Evolutionary conservation across 192 early-diverging fungal genomes (phyloP), one percentile per base, ranked within the genome.

Genomic region (Backusella parvicylindrica): DNA sequence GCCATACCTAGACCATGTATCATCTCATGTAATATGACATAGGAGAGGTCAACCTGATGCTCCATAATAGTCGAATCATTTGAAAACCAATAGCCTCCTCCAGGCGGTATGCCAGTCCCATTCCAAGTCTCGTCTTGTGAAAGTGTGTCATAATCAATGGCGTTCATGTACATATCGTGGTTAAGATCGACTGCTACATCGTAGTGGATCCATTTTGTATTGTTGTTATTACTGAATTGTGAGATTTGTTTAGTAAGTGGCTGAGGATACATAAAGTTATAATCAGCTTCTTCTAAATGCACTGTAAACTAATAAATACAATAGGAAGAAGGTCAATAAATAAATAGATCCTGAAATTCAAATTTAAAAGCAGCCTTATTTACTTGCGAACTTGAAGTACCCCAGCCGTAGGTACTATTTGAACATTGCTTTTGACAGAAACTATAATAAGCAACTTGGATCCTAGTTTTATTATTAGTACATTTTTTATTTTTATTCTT

Each of bases 221-320:
- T 69, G 15, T 60, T 74, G 28, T 68, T 72, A 26, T 31, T 69
- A 31, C 68, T 74, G 1, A 74, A 69, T 9, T 60, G 70, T 13
- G 21, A 35, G 11, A 82, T 31, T 28, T 82, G 80, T 67, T 78
- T 82, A 3, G 80, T 77, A 32, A 82, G 56, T 36, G 80, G 70
- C 69, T 82, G 80, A 5, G 80, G 80, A 47, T 82, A 78, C 15
- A 78, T 47, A 64, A 75, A 72, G 30, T 82, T 82, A 15, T 68
- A 70, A 35, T 82, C 80, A 11, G 72, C 76, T 47, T 72, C 35
- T 21, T 73, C 37, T 28, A 70, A 74, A 15, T 73, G 76, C 32
- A 82, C 37, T n/a, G 73, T 81, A 63, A 74, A 81, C 80, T 81
- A 74, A 0, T 40, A 21, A 70, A 23, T 28, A 30, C 0, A 13